These are phyloP conservation scores for Elaeagnus macrophylla DNA, from an alignment of 306 rosid genomes.

Conservation along the genomic window DNA sequence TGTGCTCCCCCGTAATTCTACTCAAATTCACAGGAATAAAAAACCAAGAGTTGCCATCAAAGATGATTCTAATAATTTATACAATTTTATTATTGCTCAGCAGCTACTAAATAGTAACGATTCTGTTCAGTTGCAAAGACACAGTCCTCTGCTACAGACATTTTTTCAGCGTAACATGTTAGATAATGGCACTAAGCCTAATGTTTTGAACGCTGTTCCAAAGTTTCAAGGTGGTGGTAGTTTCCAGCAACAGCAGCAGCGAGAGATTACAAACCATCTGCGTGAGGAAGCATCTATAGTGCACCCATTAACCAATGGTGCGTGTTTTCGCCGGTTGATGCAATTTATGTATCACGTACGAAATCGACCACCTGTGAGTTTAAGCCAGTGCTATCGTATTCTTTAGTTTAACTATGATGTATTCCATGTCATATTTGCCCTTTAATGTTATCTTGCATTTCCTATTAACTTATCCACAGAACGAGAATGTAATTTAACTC, in stretches of 20 bases:
- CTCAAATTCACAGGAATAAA: slow-evolving; percentile 5
- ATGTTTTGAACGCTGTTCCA: no score
- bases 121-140: slow-evolving; percentile 19
- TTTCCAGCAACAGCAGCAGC: no score
- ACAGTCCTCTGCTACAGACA: slow-evolving; percentile 16
- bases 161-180: slow-evolving; percentile 24
- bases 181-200: no score
- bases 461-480: no score
- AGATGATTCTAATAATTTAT: slow-evolving; percentile 4
- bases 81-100: slow-evolving; percentile 10
- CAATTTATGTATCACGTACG: slow-evolving; percentile 30
- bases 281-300: not conserved
- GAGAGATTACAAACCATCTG: no score
- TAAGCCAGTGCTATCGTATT: not conserved
- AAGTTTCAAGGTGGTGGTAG: no score
- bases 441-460: no score
- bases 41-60: slow-evolving; percentile 16
- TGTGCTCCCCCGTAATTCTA: not conserved
- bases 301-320: slow-evolving; percentile 20
- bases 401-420: slow-evolving; percentile 1
- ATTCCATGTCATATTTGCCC: not conserved
- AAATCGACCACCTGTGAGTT: slow-evolving; percentile 33
- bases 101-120: slow-evolving; percentile 21
- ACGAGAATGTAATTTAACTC: no score
- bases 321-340: slow-evolving; percentile 32